phyloP scores from a whole-genome alignment of 371 early-diverging fungal species.

The Umbelopsis sp. region DNA sequence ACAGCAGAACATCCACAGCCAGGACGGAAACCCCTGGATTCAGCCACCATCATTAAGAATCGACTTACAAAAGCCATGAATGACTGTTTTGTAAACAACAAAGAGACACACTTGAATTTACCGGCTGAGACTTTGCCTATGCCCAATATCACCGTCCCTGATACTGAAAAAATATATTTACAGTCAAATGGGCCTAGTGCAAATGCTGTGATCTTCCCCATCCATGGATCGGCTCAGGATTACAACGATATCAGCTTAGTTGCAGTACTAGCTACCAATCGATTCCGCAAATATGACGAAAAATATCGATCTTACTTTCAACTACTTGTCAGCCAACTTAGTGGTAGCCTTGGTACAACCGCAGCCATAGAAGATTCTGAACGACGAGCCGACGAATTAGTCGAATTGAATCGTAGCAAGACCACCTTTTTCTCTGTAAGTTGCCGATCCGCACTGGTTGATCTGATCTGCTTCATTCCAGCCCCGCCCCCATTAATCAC shows the following conservation, averaged over 20 bases:
- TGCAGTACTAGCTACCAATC: neutral
- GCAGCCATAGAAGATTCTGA: neutral
- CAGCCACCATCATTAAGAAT: neutral
- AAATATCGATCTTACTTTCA: neutral
- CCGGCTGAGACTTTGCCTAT: neutral
- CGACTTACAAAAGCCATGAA: slow-evolving; percentile 2
- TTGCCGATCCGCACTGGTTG: no score
- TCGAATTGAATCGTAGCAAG: neutral
- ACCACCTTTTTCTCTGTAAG: slow-evolving; percentile 14
- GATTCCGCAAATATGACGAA: neutral
- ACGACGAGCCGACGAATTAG: slow-evolving; percentile 11
- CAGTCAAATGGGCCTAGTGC: neutral
- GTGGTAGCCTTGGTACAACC: neutral
- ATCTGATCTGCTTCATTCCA: no score
- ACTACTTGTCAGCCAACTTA: neutral
- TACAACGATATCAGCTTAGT: neutral
- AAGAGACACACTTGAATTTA: neutral
- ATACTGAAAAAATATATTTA: neutral
- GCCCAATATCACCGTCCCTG: neutral
- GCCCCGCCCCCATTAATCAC: no score
- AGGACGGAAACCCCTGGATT: neutral
- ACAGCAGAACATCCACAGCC: neutral
- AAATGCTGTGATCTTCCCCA: neutral
- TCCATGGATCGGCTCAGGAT: neutral
- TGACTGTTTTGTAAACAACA: neutral